phyloP scores from a whole-genome alignment of 2,329 filamentous ascomycete genomes.

The Alternaria burnsii region DNA sequence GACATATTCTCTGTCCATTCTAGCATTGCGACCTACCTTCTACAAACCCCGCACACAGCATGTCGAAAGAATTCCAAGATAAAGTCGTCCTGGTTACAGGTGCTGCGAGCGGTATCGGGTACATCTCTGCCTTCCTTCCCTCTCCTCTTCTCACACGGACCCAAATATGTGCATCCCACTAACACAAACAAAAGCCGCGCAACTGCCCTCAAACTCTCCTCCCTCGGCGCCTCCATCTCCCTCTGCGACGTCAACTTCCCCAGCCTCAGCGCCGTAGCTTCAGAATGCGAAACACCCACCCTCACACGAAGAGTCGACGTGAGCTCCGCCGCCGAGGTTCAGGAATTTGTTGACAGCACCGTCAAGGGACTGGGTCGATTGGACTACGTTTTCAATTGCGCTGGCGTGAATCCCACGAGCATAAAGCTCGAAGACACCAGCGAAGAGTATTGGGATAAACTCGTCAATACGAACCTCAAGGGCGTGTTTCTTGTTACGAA shows the following conservation, averaged over 20 bases:
- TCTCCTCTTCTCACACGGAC: too few relatives aligned
- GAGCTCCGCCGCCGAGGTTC: conserved; percentile 53
- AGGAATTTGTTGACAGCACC: conserved; percentile 51
- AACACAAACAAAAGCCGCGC: conserved; percentile 44
- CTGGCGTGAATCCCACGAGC: conserved; percentile 59
- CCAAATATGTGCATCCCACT: neutral
- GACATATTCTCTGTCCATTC: neutral
- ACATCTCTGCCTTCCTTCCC: conserved; percentile 13
- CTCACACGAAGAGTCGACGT: conserved; percentile 57
- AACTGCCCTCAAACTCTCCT: conserved; percentile 58
- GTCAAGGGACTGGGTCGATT: conserved; percentile 48
- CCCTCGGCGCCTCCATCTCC: conserved; percentile 52
- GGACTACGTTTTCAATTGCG: conserved; percentile 57
- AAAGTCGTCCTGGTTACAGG: conserved; percentile 45
- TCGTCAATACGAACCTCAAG: conserved; percentile 57
- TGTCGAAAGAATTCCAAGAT: conserved; percentile 42
- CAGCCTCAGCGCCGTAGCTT: conserved; percentile 53
- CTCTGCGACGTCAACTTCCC: conserved; percentile 50
- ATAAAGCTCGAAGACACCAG: conserved; percentile 52
- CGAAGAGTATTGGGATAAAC: conserved; percentile 59
- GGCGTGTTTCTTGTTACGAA: conserved; percentile 58
- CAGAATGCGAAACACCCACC: conserved; percentile 36
- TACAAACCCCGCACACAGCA: conserved; percentile 5
- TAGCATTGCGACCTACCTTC: neutral
- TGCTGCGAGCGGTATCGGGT: conserved; percentile 58